Evolutionary conservation across 225 moss, liverwort and hornwort genomes (phyloP).

Genomic region (Bryum argenteum): DNA sequence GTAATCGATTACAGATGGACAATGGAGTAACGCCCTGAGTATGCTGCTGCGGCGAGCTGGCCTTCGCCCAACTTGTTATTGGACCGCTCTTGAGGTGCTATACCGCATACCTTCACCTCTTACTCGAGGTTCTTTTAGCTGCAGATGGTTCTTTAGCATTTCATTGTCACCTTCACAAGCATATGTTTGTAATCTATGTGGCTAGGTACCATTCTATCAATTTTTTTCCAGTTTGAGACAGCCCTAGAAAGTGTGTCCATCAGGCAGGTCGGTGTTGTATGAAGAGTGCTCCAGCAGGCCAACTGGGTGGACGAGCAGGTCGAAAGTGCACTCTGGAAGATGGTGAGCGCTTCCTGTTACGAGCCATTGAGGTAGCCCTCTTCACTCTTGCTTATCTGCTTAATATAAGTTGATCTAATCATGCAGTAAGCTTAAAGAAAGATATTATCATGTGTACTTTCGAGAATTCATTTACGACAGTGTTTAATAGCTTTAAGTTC

Average conservation of each 20-base stretch:
- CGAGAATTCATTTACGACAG: background rate
- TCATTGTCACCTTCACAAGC: background rate
- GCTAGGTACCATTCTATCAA: background rate
- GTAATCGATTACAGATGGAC: constrained; percentile 40
- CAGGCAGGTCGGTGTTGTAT: constrained; percentile 74
- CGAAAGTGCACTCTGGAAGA: constrained; percentile 78
- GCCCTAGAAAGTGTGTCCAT: constrained; percentile 8
- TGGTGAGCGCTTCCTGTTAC: constrained; percentile 67
- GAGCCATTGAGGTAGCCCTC: constrained; percentile 67
- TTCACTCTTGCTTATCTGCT: too few relatives aligned
- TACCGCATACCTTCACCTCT: background rate
- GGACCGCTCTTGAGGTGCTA: constrained; percentile 59
- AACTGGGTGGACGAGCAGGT: constrained; percentile 70
- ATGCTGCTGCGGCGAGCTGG: constrained; percentile 67
- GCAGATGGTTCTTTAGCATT: background rate
- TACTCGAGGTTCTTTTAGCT: background rate
- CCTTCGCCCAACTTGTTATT: constrained; percentile 65
- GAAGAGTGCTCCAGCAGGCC: constrained; percentile 68
- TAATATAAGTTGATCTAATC: background rate
- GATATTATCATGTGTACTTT: background rate
- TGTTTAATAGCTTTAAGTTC: background rate
- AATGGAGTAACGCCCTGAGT: constrained; percentile 58
- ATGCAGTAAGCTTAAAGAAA: background rate
- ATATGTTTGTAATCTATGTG: background rate
- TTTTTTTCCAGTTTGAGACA: background rate